Evolutionary conservation across 306 rosid species (phyloP).

Genomic region (Vigna nakashimae): DNA sequence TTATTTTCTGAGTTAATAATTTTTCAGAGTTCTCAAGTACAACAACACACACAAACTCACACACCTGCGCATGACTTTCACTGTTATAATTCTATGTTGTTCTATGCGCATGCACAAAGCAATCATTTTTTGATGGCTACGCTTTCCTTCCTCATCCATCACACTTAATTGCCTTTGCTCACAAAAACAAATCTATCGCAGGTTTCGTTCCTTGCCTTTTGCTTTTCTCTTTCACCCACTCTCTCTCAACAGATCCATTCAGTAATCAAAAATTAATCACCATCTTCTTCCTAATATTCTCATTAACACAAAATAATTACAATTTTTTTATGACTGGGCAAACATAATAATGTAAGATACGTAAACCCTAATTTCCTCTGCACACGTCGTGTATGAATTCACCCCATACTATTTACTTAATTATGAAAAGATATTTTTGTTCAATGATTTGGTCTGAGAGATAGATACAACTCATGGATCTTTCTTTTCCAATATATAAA

Average conservation of each 20-base stretch:
- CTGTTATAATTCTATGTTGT: conserved; percentile 57
- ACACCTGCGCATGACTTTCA: conserved; percentile 47
- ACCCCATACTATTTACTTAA: neutral
- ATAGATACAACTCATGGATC: neutral
- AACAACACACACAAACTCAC: conserved; percentile 32
- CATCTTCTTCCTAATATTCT: neutral
- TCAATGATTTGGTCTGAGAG: neutral
- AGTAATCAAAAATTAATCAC: neutral
- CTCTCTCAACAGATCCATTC: neutral
- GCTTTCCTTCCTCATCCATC: conserved; percentile 45
- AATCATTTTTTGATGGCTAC: conserved; percentile 60
- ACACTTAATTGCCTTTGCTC: conserved; percentile 28
- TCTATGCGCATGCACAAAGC: conserved; percentile 68
- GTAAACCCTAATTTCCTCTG: conserved; percentile 12
- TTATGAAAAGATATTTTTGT: neutral
- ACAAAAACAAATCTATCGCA: conserved; percentile 34
- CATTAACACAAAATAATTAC: too few relatives aligned
- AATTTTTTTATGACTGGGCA: too few relatives aligned
- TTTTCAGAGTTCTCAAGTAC: conserved; percentile 50
- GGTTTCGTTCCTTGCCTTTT: conserved; percentile 2
- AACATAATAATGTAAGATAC: neutral
- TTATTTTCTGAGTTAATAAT: neutral
- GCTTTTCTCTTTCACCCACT: conserved; percentile 11
- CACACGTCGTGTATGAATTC: neutral
- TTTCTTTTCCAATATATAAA: too few relatives aligned